A percentile compares a stretch with the other conserved stretches of the same genome.
Conservation (phyloP, 176 grass and related monocot species). For the Lolium rigidum region DNA sequence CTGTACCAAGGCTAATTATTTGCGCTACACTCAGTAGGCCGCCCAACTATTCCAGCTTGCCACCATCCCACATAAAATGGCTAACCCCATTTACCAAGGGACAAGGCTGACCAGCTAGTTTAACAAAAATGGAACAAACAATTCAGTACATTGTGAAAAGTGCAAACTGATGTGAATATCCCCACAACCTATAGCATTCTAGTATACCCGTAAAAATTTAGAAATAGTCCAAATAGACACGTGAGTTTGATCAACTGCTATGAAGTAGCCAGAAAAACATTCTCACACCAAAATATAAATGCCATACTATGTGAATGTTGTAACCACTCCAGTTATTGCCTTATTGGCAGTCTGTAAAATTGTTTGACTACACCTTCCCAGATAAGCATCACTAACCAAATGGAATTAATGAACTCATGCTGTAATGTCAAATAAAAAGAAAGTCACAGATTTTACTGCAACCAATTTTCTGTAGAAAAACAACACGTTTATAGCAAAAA, state of each 20-base stretch:
- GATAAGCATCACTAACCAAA: not conserved
- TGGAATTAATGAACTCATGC: not conserved
- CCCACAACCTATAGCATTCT: not conserved
- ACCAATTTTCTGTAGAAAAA: not conserved
- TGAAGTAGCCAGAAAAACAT: not conserved
- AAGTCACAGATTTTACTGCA: not conserved
- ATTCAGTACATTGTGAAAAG: not conserved
- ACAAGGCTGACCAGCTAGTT: not conserved
- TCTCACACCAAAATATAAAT: not conserved
- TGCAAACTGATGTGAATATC: not conserved
- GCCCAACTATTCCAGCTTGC: not conserved
- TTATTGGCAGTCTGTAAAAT: not conserved
- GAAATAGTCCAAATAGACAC: not conserved
- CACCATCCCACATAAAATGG: not conserved
- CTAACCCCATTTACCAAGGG: not conserved
- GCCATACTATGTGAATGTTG: not conserved
- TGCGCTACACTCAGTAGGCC: too few relatives aligned
- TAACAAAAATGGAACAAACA: not conserved
- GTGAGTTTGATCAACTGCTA: conserved; percentile 7
- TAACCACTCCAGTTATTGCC: conserved; percentile 1
- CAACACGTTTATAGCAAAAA: not conserved
- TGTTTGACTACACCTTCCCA: not conserved
- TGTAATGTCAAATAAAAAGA: not conserved
- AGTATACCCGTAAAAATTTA: not conserved
- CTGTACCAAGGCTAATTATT: not conserved